Evolutionary conservation across 1,284 basidiomycete species (phyloP), one percentile per base, ranked within the genome.

Genomic region (Ganoderma lingzhi): DNA sequence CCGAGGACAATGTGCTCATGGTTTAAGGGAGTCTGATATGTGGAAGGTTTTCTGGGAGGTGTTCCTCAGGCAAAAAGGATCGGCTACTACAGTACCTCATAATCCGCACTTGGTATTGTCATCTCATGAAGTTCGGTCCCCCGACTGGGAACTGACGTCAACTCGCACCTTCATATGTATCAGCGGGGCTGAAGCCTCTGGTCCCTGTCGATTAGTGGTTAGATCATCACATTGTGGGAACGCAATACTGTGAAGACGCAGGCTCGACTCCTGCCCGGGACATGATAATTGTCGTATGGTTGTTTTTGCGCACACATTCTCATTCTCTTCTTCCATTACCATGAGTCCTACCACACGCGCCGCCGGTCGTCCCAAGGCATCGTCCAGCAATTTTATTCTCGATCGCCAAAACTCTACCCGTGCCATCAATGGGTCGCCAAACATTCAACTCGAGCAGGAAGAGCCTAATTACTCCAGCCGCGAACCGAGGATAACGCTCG

Each of bases 131-230:
- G 15, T 30, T 35, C 28, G 6, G 55, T 58, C 12, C 42, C 44
- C 15, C 2, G 42, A 17, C 10, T 6, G 17, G 15, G 44, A 19
- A 14, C 44, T 45, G 17, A 3, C 15, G 44, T 17, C 2, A 14
- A 45, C 15, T 19, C 2, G 19, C 44, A 5, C 19, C 15, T 19
- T 2, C 19, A 48, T 48, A 48, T 48, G n/a, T 48, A n/a, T 8
- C 0, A 3, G 1, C 17, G 45, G 6, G 10, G 42, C 3, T 9
- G 1, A 2, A 3, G 4, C 62, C 42, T 64, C 35, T 32, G 63
- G 76, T 77, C 76, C 75, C 68, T 75, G 72, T 77, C 76, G 76
- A 78, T 77, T 78, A 76, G 76, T 78, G 76, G 76, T 78, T 68
- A 78, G 76, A 75, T 78, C 74, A 75, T 75, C 65, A 71, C 67